Conservation (phyloP, 768 basidiomycete genomes). For the Pulveroboletus frians region DNA sequence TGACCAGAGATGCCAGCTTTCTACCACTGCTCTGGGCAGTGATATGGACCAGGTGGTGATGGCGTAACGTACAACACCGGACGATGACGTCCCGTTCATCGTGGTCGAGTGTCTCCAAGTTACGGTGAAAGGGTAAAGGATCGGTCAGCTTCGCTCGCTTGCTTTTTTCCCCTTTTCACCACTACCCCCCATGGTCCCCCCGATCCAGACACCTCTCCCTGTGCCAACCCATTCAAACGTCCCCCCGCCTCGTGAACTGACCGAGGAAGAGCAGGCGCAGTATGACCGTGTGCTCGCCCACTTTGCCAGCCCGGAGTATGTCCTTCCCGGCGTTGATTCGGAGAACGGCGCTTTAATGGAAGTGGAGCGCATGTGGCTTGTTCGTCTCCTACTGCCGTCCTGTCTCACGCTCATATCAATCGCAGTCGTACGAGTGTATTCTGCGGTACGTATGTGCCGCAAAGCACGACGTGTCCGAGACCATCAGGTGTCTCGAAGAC, state of each 20-base stretch:
- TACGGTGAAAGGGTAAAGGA: not conserved
- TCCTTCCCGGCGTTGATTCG: slow-evolving; percentile 40
- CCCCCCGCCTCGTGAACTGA: slow-evolving; percentile 35
- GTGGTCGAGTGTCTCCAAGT: not conserved
- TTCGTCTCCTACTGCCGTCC: slow-evolving; percentile 28
- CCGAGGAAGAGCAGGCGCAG: slow-evolving; percentile 42
- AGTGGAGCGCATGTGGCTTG: slow-evolving; percentile 75
- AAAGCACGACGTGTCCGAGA: slow-evolving; percentile 60
- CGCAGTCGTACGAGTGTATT: slow-evolving; percentile 63
- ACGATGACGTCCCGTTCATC: not conserved
- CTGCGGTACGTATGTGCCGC: slow-evolving; percentile 73
- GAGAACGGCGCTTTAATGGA: slow-evolving; percentile 48
- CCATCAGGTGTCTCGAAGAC: slow-evolving; percentile 62
- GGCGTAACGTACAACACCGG: not conserved
- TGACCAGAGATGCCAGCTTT: no score
- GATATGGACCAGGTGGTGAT: not conserved
- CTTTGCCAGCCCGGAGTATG: slow-evolving; percentile 49
- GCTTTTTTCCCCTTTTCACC: not conserved
- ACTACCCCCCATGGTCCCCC: slow-evolving; percentile 4
- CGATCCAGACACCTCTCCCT: slow-evolving; percentile 20
- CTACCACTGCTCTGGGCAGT: no score
- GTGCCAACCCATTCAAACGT: slow-evolving; percentile 24
- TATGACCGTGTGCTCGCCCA: slow-evolving; percentile 52
- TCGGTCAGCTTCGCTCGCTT: not conserved
- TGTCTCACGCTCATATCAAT: not conserved